Evolutionary conservation across 1,284 basidiomycete genomes (phyloP).

Genomic region (Cryptococcus neoformans): DNA sequence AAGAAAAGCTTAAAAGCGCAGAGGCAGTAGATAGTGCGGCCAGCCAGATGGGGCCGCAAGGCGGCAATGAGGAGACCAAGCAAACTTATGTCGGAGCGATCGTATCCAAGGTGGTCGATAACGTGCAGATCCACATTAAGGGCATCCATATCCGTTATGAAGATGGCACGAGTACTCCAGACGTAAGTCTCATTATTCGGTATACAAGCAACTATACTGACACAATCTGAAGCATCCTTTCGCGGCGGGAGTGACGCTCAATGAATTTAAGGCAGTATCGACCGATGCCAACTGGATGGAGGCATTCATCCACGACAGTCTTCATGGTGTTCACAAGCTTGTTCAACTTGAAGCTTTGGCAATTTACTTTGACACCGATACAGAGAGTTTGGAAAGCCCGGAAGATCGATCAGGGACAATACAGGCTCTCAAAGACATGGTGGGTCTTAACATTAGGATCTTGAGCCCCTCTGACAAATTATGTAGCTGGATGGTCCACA

Average conservation of each 20-base stretch:
- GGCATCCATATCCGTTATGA: slow-evolving; percentile 97
- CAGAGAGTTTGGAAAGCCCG: slow-evolving; percentile 64
- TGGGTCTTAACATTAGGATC: slow-evolving; percentile 50
- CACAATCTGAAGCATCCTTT: slow-evolving; percentile 73
- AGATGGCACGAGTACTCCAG: slow-evolving; percentile 89
- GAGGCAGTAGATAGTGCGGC: slow-evolving; percentile 72
- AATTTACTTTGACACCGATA: slow-evolving; percentile 95
- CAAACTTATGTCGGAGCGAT: slow-evolving; percentile 78
- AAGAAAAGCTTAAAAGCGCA: slow-evolving; percentile 82
- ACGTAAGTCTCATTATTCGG: slow-evolving; percentile 55
- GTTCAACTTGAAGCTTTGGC: slow-evolving; percentile 84
- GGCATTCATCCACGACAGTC: slow-evolving; percentile 90
- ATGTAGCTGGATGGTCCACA: slow-evolving; percentile 55
- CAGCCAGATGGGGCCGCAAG: slow-evolving; percentile 45
- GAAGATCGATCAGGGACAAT: slow-evolving; percentile 62
- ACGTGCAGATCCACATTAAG: slow-evolving; percentile 91
- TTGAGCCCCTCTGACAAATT: slow-evolving; percentile 46
- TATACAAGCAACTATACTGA: background rate
- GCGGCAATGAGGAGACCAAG: slow-evolving; percentile 50
- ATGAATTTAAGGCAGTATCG: slow-evolving; percentile 89
- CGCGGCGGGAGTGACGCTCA: slow-evolving; percentile 87
- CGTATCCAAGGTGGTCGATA: slow-evolving; percentile 90
- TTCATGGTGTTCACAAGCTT: slow-evolving; percentile 91
- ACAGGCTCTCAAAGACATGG: slow-evolving; percentile 70
- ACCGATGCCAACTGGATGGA: slow-evolving; percentile 89